Evolutionary conservation across 176 grass and related monocot genomes (phyloP), one percentile per base, ranked within the genome.

Genomic region (Raddia distichophylla): DNA sequence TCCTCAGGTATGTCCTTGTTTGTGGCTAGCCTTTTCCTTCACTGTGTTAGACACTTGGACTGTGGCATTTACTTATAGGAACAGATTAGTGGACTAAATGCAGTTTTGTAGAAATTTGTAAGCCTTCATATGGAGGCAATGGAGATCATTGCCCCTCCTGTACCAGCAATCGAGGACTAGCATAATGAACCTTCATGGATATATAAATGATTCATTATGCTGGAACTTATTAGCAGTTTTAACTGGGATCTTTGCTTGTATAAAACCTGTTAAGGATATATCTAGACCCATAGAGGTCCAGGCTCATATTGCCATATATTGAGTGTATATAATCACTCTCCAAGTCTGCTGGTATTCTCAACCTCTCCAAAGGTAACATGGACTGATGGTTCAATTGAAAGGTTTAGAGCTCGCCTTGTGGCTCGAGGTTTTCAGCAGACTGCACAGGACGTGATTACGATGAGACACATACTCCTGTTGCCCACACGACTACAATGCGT

Each of bases 1-100:
- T 80, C 54, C 53, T 80, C 60, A 79, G 67, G 79, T 79, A 42
- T 79, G 43, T 79, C 61, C 69, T 64, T 67, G n/a, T 69, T 80
- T 32, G 46, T 63, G 63, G 12, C 47, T 74, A 55, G 53, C 51
- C 57, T 73, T 82, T 52, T 74, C 18, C 48, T 65, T 32, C 70
- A 53, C 18, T 73, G 32, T 83, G 69, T 74, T 46, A 47, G 69
- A 82, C 37, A 40, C 37, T 40, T 40, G 37, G 37, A 74, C 35
- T 44, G 48, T 58, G 69, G 44, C 42, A 61, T n/a, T 82, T 19
- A 73, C 22, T 64, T 18, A 63, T 53, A 50, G 49, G 49, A 73
- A 73, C 60, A 73, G 17, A 37, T 35, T 51, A 51, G 32, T 48
- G 7, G 56, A 60, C 47, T 74, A 53, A 59, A 54, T 74, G 35